These are phyloP conservation scores for Leishmania arabica DNA, from an alignment of 208 protist species.

Conservation along the genomic window DNA sequence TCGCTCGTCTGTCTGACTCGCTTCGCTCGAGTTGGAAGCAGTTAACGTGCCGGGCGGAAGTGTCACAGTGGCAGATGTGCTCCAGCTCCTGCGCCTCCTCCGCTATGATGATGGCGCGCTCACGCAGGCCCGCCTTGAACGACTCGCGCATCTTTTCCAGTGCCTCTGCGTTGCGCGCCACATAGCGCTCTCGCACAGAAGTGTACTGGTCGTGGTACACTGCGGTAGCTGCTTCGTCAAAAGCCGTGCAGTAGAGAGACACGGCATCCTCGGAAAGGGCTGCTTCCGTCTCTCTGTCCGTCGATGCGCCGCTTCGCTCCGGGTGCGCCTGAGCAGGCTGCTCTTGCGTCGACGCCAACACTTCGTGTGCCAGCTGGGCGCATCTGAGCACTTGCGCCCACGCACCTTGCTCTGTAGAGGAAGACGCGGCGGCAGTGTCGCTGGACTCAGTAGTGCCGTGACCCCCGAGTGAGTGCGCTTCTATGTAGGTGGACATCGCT, in stretches of 20 bases:
- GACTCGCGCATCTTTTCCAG: slow-evolving; percentile 7
- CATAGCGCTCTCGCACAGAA: slow-evolving; percentile 22
- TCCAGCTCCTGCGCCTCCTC: slow-evolving; percentile 16
- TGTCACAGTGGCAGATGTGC: slow-evolving; percentile 5
- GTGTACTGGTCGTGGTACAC: slow-evolving; percentile 29
- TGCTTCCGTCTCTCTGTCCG: background rate
- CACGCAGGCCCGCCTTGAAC: background rate
- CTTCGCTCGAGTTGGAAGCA: background rate
- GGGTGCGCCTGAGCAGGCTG: background rate
- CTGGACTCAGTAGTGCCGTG: no score
- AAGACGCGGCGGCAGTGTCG: background rate
- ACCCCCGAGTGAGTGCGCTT: background rate
- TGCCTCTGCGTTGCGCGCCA: slow-evolving; percentile 9
- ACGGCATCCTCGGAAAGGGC: background rate
- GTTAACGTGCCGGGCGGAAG: slow-evolving; percentile 5
- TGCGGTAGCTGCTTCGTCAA: slow-evolving; percentile 12
- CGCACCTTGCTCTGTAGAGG: background rate
- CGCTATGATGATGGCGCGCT: slow-evolving; percentile 11
- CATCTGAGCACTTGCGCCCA: background rate
- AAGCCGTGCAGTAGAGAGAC: slow-evolving; percentile 5
- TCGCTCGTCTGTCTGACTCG: background rate
- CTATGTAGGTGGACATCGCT: background rate
- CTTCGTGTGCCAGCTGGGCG: slow-evolving; percentile 1
- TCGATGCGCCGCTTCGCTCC: background rate
- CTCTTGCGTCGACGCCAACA: background rate